These are phyloP conservation scores for Globisporangium lucens DNA, from an alignment of 352 stramenopile genomes.

Conservation along the genomic window DNA sequence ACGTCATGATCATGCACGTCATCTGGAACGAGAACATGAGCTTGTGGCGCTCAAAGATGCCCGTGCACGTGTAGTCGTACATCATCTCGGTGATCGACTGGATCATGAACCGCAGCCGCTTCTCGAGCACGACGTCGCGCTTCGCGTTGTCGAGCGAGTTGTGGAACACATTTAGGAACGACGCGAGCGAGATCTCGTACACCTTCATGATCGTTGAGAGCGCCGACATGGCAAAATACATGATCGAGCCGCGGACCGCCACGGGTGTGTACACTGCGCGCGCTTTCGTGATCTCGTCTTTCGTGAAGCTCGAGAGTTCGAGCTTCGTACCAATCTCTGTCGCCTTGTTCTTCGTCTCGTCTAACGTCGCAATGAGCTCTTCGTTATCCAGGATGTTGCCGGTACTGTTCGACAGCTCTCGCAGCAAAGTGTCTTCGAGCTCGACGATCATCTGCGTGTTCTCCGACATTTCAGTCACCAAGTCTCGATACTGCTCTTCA, in stretches of 20 bases:
- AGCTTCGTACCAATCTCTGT: constrained; percentile 93
- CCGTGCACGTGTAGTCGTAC: constrained; percentile 96
- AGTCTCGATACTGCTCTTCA: constrained; percentile 90
- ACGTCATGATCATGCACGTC: constrained; percentile 94
- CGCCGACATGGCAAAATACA: constrained; percentile 93
- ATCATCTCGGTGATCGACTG: constrained; percentile 91
- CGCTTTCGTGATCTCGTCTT: constrained; percentile 92
- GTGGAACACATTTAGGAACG: constrained; percentile 91
- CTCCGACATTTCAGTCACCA: constrained; percentile 92
- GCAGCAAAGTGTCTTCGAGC: constrained; percentile 91
- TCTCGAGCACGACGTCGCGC: constrained; percentile 88
- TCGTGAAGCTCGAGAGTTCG: constrained; percentile 91
- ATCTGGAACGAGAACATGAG: constrained; percentile 97
- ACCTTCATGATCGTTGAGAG: constrained; percentile 94
- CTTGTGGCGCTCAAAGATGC: constrained; percentile 97
- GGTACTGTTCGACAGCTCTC: constrained; percentile 86
- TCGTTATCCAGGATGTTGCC: constrained; percentile 95
- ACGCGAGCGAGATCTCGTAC: constrained; percentile 94
- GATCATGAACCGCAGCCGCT: constrained; percentile 87
- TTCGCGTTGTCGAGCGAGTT: constrained; percentile 89
- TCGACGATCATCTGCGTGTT: constrained; percentile 92
- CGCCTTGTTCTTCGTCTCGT: constrained; percentile 94
- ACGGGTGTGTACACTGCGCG: constrained; percentile 90
- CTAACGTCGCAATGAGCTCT: constrained; percentile 92
- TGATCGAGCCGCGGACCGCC: constrained; percentile 89